A percentile compares a stretch with the other conserved stretches of the same genome.
Conservation (phyloP, 345 rosid genomes). For the Hibiscus trionum region DNA sequence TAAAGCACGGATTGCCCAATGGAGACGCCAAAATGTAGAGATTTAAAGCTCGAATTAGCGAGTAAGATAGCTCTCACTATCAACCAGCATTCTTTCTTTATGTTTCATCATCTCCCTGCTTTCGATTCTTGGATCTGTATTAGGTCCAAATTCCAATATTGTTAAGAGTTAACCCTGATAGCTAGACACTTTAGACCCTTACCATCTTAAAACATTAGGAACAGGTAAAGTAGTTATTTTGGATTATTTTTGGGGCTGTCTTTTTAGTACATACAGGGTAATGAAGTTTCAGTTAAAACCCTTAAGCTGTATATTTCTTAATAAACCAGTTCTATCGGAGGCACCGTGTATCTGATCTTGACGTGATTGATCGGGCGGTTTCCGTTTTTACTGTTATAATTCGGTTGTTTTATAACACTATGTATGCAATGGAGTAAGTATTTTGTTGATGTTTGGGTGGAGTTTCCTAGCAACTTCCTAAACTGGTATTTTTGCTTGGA, state of each 20-base stretch:
- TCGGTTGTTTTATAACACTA: not conserved
- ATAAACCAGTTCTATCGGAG: not conserved
- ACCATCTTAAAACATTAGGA: not conserved
- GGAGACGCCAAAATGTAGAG: conserved; percentile 3
- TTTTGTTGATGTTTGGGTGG: not conserved
- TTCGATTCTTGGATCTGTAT: not conserved
- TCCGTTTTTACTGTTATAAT: not conserved
- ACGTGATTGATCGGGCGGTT: not conserved
- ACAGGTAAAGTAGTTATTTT: not conserved
- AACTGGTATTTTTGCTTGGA: not conserved
- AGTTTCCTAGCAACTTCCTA: not conserved
- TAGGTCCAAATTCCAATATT: not conserved
- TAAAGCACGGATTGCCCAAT: conserved; percentile 5
- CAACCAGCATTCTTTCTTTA: not conserved
- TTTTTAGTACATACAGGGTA: not conserved
- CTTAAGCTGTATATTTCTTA: not conserved
- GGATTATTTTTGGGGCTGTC: not conserved
- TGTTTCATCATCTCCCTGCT: not conserved
- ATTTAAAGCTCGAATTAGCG: conserved; percentile 2
- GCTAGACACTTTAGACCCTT: not conserved
- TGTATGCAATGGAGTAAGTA: not conserved
- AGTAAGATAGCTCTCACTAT: conserved; percentile 1
- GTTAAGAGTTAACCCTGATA: not conserved
- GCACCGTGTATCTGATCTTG: not conserved
- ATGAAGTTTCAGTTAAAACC: not conserved